Conservation (phyloP, 2,329 filamentous ascomycete species). For the Colletotrichum spinosum region DNA sequence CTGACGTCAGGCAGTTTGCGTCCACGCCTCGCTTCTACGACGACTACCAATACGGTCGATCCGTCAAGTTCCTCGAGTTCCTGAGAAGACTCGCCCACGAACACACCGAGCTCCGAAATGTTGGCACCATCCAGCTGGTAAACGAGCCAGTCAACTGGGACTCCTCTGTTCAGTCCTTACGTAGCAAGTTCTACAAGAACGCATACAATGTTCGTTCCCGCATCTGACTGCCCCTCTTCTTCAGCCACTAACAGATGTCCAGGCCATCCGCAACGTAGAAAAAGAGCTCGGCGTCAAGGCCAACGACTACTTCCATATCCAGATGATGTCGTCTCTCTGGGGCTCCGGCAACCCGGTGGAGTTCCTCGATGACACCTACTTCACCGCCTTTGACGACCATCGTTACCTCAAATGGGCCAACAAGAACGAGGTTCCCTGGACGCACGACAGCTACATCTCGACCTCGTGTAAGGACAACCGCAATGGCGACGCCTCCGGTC, state of each 20-base stretch:
- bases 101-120: constrained; percentile 60
- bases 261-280: constrained; percentile 63
- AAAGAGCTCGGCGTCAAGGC: constrained; percentile 52
- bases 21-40: constrained; percentile 64
- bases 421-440: constrained; percentile 49
- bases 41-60: constrained; percentile 67
- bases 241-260: not conserved
- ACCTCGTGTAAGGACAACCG: constrained; percentile 62
- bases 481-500: constrained; percentile 50
- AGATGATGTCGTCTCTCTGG: constrained; percentile 63
- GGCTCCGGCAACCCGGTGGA: constrained; percentile 64
- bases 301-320: constrained; percentile 63
- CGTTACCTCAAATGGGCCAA: constrained; percentile 68
- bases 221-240: not conserved
- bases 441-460: constrained; percentile 61
- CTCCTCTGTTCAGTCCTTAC: constrained; percentile 46
- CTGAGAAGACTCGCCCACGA: constrained; percentile 64
- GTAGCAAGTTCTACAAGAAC: constrained; percentile 59
- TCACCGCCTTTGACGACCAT: constrained; percentile 68
- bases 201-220: constrained; percentile 44
- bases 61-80: constrained; percentile 66
- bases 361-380: constrained; percentile 55
- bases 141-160: constrained; percentile 65
- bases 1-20: constrained; percentile 35
- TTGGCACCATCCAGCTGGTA: constrained; percentile 69